Conservation (phyloP, 371 early-diverging fungal genomes). For the Mortierella sp. region DNA sequence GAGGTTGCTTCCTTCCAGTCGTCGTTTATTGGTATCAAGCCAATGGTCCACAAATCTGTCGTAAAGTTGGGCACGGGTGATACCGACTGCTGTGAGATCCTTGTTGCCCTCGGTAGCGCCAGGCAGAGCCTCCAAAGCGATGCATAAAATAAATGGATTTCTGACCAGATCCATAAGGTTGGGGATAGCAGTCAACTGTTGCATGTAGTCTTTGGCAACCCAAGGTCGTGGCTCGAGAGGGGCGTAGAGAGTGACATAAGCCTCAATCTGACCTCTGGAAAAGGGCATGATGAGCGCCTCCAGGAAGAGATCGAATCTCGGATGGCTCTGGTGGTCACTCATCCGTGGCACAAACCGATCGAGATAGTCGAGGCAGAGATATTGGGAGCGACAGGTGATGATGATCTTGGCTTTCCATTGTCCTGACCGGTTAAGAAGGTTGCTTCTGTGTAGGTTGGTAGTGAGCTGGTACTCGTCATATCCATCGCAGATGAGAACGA, state of each 20-base stretch:
- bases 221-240: not conserved
- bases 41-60: slow-evolving; percentile 4
- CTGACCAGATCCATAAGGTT: slow-evolving; percentile 1
- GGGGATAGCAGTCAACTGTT: not conserved
- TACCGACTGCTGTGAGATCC: not conserved
- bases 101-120: not conserved
- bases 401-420: slow-evolving; percentile 17
- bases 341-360: not conserved
- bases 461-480: slow-evolving; percentile 18
- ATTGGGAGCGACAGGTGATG: slow-evolving; percentile 21
- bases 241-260: not conserved
- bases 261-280: slow-evolving; percentile 8
- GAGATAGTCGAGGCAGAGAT: not conserved
- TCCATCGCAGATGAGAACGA: slow-evolving; percentile 29
- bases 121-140: not conserved
- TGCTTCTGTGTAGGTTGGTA: not conserved
- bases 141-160: not conserved
- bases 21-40: not conserved
- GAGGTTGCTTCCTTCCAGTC: not conserved
- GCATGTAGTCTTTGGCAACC: not conserved
- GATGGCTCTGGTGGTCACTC: not conserved
- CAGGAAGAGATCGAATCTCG: not conserved
- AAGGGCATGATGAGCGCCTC: slow-evolving; percentile 18
- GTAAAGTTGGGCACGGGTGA: slow-evolving; percentile 11
- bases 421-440: slow-evolving; percentile 9